These are phyloP conservation scores for Graphilbum sp. DNA, from an alignment of 2,329 filamentous ascomycete genomes.

Conservation along the genomic window DNA sequence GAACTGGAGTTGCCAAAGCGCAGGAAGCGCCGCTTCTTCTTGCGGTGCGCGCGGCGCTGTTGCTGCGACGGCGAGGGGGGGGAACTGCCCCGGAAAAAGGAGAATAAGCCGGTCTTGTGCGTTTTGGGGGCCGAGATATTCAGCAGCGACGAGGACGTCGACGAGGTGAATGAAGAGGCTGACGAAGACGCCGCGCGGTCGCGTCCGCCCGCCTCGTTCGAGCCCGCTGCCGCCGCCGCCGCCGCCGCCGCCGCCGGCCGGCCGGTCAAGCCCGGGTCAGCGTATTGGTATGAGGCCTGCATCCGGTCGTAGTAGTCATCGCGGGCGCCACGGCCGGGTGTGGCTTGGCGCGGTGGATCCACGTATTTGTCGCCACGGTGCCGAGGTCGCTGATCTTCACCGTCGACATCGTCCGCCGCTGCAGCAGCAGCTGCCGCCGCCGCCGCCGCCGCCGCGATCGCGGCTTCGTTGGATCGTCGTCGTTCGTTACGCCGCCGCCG, in stretches of 20 bases:
- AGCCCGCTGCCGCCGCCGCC: neutral
- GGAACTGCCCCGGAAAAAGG: slow-evolving; percentile 14
- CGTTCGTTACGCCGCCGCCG: slow-evolving; percentile 26
- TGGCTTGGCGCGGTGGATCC: neutral
- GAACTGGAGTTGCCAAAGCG: slow-evolving; percentile 34
- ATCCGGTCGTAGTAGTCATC: neutral
- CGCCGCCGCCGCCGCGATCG: slow-evolving; percentile 15
- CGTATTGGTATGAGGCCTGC: too few species aligned
- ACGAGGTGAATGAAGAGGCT: slow-evolving; percentile 13
- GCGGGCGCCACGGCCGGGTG: neutral
- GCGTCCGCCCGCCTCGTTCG: neutral
- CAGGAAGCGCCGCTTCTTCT: slow-evolving; percentile 27
- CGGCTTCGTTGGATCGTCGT: slow-evolving; percentile 22
- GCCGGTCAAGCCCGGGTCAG: too few species aligned
- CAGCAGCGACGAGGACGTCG: slow-evolving; percentile 17
- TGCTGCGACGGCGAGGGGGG: neutral
- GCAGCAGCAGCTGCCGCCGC: slow-evolving; percentile 12
- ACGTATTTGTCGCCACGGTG: neutral
- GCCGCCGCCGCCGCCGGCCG: neutral
- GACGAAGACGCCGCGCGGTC: slow-evolving; percentile 10
- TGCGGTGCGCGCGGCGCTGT: slow-evolving; percentile 8
- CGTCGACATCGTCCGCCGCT: slow-evolving; percentile 2
- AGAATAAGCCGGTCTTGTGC: slow-evolving; percentile 16
- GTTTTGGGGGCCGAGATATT: slow-evolving; percentile 17
- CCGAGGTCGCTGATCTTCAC: neutral